A percentile compares a stretch with the other conserved stretches of the same genome.
These are phyloP conservation scores for Trichoderma sp. DNA, from an alignment of 2,329 filamentous ascomycete genomes.

Conservation along the genomic window DNA sequence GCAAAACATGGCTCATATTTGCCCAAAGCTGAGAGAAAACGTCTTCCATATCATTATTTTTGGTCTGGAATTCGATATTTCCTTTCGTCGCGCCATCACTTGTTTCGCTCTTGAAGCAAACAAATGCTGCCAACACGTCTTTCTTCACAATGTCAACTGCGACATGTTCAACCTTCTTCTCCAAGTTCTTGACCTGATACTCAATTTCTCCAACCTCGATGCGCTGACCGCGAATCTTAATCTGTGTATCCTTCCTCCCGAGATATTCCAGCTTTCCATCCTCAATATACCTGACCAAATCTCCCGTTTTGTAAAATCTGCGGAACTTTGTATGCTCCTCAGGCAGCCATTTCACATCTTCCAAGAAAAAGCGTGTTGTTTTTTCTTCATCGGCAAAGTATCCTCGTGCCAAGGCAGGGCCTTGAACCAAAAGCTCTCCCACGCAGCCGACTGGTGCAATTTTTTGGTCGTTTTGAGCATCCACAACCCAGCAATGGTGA, in stretches of 20 bases:
- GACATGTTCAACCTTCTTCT: conserved; percentile 9
- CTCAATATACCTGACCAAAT: conserved; percentile 9
- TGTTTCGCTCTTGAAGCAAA: not conserved
- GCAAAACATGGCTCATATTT: conserved; percentile 26
- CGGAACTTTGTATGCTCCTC: not conserved
- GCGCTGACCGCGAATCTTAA: conserved; percentile 24
- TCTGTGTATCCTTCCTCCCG: conserved; percentile 17
- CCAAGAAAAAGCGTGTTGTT: conserved; percentile 30
- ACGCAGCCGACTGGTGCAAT: conserved; percentile 33
- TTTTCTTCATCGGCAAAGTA: conserved; percentile 34
- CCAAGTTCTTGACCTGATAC: conserved; percentile 15
- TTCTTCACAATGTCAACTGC: not conserved
- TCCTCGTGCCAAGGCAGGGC: conserved; percentile 31
- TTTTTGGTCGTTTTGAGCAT: conserved; percentile 30
- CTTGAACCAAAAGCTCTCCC: conserved; percentile 35
- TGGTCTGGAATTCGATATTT: not conserved
- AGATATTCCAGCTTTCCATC: conserved; percentile 19
- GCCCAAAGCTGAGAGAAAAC: not conserved
- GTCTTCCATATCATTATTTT: not conserved
- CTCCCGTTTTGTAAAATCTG: conserved; percentile 20
- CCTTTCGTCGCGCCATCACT: not conserved
- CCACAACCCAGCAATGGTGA: conserved; percentile 32
- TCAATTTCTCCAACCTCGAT: conserved; percentile 24
- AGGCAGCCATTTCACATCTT: conserved; percentile 13
- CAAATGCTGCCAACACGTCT: not conserved